phyloP scores from a whole-genome alignment of 108 stramenopile species.

The Cyclotella choctawhatcheeana region DNA sequence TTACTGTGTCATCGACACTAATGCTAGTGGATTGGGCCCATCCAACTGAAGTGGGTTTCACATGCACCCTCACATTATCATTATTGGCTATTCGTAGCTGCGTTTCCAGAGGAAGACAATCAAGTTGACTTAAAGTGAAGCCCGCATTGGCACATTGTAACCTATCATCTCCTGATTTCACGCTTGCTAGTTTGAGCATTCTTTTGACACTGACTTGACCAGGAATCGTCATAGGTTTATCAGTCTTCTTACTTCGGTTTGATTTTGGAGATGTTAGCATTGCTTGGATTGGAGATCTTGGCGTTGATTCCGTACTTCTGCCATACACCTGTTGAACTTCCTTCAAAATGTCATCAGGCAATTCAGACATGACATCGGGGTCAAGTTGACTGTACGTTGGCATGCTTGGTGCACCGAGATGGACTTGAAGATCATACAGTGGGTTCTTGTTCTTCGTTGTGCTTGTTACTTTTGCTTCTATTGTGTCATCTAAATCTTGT shows the following conservation, averaged over 20 bases:
- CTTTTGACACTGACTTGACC: conserved; percentile 69
- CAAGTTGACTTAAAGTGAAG: conserved; percentile 65
- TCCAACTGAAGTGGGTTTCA: conserved; percentile 17
- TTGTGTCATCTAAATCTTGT: neutral
- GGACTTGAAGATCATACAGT: too few species aligned
- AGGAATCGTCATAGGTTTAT: conserved; percentile 27
- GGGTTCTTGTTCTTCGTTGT: too few species aligned
- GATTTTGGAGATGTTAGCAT: conserved; percentile 10
- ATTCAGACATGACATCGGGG: conserved; percentile 40
- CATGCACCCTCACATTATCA: conserved; percentile 49
- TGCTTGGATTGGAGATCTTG: neutral
- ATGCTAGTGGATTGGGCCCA: neutral
- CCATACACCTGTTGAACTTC: conserved; percentile 36
- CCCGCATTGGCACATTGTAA: conserved; percentile 11
- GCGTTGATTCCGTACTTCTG: conserved; percentile 7
- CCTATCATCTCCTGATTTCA: conserved; percentile 62
- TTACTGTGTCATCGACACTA: neutral
- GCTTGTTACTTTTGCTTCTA: neutral
- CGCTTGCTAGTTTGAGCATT: conserved; percentile 73
- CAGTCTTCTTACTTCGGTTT: conserved; percentile 10
- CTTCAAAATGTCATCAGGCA: conserved; percentile 42
- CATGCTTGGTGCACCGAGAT: conserved; percentile 4
- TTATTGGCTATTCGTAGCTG: conserved; percentile 77
- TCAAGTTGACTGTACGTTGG: conserved; percentile 52
- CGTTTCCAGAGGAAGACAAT: conserved; percentile 70